These are phyloP conservation scores for Yarrowia yakushimensis DNA, from an alignment of 805 yeast genomes.

Conservation along the genomic window DNA sequence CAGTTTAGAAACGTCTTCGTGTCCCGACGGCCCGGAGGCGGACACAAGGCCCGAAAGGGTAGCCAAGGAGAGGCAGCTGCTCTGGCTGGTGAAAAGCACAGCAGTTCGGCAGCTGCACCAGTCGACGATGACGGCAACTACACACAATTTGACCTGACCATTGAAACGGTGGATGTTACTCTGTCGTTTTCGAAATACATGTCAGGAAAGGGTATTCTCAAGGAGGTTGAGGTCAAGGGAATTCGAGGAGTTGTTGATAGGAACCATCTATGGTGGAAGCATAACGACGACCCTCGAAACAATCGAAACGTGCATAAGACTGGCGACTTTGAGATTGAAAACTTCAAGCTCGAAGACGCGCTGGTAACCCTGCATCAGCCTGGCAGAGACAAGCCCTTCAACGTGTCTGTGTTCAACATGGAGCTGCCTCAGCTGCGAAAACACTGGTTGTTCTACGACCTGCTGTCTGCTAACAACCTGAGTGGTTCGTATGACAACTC, in stretches of 20 bases:
- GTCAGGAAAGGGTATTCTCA: constrained; percentile 81
- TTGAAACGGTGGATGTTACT: constrained; percentile 78
- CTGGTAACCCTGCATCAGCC: constrained; percentile 82
- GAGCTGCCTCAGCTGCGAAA: constrained; percentile 75
- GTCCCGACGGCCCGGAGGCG: constrained; percentile 68
- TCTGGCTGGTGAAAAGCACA: constrained; percentile 31
- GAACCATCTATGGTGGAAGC: constrained; percentile 78
- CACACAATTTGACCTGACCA: constrained; percentile 89
- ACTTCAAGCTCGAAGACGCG: constrained; percentile 78
- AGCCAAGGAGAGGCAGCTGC: constrained; percentile 70
- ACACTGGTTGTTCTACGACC: constrained; percentile 90
- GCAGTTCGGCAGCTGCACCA: constrained; percentile 35
- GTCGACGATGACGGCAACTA: constrained; percentile 78
- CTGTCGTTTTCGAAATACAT: constrained; percentile 83
- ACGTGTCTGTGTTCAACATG: constrained; percentile 82
- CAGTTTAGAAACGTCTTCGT: constrained; percentile 81
- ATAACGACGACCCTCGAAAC: constrained; percentile 76
- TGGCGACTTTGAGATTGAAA: constrained; percentile 91
- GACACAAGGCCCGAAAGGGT: constrained; percentile 57
- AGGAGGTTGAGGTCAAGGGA: constrained; percentile 76
- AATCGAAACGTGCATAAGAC: constrained; percentile 69
- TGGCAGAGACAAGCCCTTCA: constrained; percentile 63
- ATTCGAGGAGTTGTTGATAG: constrained; percentile 91
- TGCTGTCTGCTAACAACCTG: constrained; percentile 75
- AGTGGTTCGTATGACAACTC: constrained; percentile 94